Percentiles rank a stretch among this genome's conserved stretches.
These are phyloP conservation scores for Arxiozyma bovina DNA, from an alignment of 1,139 yeast genomes.

Conservation along the genomic window DNA sequence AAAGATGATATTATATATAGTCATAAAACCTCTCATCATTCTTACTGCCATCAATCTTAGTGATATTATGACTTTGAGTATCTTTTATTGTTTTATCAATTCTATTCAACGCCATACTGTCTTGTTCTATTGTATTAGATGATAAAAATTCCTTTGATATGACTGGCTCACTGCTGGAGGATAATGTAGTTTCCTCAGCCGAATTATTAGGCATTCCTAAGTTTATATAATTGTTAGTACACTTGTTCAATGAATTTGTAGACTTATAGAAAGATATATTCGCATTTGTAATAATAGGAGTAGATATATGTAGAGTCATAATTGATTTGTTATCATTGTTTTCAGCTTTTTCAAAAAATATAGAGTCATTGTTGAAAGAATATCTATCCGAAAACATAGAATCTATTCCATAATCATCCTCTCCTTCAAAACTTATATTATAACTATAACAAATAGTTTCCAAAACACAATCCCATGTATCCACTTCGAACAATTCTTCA, in stretches of 20 bases:
- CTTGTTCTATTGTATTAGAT: background rate
- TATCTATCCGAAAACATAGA: background rate
- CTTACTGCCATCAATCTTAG: background rate
- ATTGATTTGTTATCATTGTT: background rate
- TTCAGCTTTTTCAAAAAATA: background rate
- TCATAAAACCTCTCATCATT: background rate
- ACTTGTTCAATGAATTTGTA: background rate
- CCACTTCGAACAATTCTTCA: conserved; percentile 26
- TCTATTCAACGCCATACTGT: background rate
- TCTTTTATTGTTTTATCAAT: background rate
- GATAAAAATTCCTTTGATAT: background rate
- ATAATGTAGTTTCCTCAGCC: background rate
- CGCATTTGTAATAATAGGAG: background rate
- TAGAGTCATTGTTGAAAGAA: background rate
- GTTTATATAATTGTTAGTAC: background rate
- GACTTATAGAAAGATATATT: background rate
- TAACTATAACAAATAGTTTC: conserved; percentile 28
- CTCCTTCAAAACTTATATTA: conserved; percentile 27
- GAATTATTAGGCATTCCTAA: background rate
- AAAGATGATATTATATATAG: background rate
- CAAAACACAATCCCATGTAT: conserved; percentile 23
- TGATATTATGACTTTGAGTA: background rate
- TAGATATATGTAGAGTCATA: conserved; percentile 1
- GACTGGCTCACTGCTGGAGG: background rate
- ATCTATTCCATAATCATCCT: conserved; percentile 5